Base-by-base conservation (phyloP, 495 filamentous ascomycete genomes). In the Lasiosphaeria miniovina region DNA sequence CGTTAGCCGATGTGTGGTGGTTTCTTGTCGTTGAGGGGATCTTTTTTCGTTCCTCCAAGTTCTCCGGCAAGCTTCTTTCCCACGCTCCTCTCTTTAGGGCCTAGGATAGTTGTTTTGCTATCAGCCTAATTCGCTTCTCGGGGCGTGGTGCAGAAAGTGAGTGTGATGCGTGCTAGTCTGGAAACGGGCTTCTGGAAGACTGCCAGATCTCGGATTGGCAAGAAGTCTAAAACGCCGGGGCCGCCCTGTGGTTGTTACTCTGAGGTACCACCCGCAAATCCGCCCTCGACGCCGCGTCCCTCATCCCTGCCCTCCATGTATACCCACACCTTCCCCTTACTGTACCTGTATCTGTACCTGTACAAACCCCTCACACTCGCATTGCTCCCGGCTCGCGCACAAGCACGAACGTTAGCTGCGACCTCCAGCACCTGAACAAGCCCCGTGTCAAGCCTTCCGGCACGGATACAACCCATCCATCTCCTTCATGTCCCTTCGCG, bases 161-260 rank as follows among this genome's bases (percentile, higher is more conserved):
- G 32, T 35, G 53, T 12, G 52, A 52, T 14, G 49, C 58, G 54
- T 40, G 49, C 36, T 50, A 57, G 58, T 15, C n/a, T 46, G 41
- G 35, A 50, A 55, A 56, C 59, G 38, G 55, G 52, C 65, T 67
- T 67, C 65, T 67, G 65, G 65, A 67, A 67, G 61, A 45, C 52
- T 64, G 55, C 49, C 52, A 58, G 61, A 64, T 67, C 55, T 54
- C 34, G 58, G 52, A 46, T 60, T 60, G 53, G 36, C 51, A 59
- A 65, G 46, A 36, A 56, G 56, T 61, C 59, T 58, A 62, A 59
- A 65, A 64, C 59, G 62, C 62, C 57, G 36, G 60, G 62, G 56
- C 65, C 65, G 62, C 56, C 14, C 12, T 58, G 40, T 31, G 52
- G 57, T 50, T 45, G 50, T 24, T 58, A 48, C 24, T 43, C 53